These are phyloP conservation scores for Microdochium nivale DNA, from an alignment of 2,329 filamentous ascomycete species.

Conservation along the genomic window DNA sequence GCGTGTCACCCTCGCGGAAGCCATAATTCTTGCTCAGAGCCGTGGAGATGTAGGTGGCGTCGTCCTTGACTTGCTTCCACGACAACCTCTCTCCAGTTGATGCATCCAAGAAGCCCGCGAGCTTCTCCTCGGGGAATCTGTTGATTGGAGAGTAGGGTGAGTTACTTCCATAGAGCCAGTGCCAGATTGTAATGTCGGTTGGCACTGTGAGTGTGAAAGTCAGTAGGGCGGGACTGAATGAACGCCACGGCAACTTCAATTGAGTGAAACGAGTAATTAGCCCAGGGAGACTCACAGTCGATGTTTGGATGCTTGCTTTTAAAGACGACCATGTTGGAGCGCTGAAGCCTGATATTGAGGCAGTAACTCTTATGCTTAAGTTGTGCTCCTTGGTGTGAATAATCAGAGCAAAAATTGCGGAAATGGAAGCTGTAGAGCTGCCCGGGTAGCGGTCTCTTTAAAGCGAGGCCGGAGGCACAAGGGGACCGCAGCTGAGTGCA, in stretches of 20 bases:
- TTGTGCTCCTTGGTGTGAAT: too few species aligned
- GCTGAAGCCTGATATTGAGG: too few species aligned
- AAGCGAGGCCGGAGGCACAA: too few species aligned
- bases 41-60: constrained; percentile 50
- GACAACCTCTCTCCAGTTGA: constrained; percentile 48
- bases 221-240: too few species aligned
- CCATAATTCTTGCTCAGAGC: constrained; percentile 47
- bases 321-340: constrained; percentile 5
- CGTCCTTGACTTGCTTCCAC: constrained; percentile 48
- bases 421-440: too few species aligned
- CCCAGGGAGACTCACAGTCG: constrained; percentile 5
- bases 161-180: constrained; percentile 13
- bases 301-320: constrained; percentile 13
- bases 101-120: constrained; percentile 32
- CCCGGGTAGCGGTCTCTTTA: too few species aligned
- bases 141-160: constrained; percentile 12
- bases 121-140: constrained; percentile 10
- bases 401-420: too few species aligned
- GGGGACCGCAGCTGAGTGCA: background rate
- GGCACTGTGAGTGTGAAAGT: constrained; percentile 5
- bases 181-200: constrained; percentile 13
- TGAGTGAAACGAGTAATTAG: background rate
- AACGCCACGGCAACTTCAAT: background rate
- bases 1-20: constrained; percentile 43
- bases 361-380: too few species aligned